Evolutionary conservation across 768 basidiomycete species (phyloP), one percentile per base, ranked within the genome.

Genomic region (Macrocybe gigantea): DNA sequence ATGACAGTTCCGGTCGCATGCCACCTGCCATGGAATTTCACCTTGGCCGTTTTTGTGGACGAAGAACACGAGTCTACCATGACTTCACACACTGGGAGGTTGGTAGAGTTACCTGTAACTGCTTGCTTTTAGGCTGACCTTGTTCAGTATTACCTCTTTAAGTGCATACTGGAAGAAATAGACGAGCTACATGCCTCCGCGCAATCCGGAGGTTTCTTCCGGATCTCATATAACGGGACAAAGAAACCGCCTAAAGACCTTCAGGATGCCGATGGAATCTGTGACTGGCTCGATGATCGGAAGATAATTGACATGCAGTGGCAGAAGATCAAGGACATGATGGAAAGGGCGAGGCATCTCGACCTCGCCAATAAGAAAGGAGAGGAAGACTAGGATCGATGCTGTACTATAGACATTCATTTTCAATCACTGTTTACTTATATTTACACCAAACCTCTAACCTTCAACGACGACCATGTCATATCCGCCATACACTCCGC

Each of bases 41-140:
- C 55, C 71, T 92, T 4, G 89, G 89, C n/a, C 77, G 85, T 33
- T 91, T 89, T 59, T 93, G 89, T 60, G 88, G 84, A 2, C 68
- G 68, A 41, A 75, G 89, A 44, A 82, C 83, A 2, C 66, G 62
- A 44, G 78, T 82, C 12, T 93, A 78, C 55, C 89, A 92, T 57
- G 64, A 73, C 45, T 82, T 91, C 56, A 76, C 74, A 13, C 89
- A 93, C 56, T 93, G 89, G 89, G 88, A 90, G 80, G 89, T 89
- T 51, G 48, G 74, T 65, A 35, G 22, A 15, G 44, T 44, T 49
- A 12, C 32, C 13, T 49, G 35, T 7, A 38, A 33, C n/a, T 38
- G 7, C 13, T 14, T 15, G 31, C 35, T 13, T 50, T 55, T 40
- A 48, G 60, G 48, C 31, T 55, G 33, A 52, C 15, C 35, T 13